These are phyloP conservation scores for Aegle marmelos DNA, from an alignment of 345 rosid species.

Conservation along the genomic window DNA sequence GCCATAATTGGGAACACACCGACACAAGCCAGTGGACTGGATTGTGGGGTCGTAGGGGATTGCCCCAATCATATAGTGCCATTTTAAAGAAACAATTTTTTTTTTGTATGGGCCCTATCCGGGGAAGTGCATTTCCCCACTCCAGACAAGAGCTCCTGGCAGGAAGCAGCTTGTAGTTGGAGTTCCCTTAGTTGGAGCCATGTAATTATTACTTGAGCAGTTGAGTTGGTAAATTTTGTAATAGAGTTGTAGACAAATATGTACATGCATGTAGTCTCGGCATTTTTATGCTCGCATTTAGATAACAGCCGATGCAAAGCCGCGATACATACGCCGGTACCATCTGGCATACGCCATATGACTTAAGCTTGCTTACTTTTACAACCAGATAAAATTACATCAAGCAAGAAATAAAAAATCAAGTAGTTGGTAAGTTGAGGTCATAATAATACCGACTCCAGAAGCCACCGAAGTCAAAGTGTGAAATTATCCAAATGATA, in stretches of 20 bases:
- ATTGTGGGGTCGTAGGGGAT: constrained; percentile 20
- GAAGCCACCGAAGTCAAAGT: constrained; percentile 18
- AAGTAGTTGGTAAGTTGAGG: constrained; percentile 16
- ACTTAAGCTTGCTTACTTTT: neutral
- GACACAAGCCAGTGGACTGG: constrained; percentile 13
- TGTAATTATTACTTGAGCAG: too few relatives aligned
- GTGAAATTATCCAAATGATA: neutral
- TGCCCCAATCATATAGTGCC: neutral
- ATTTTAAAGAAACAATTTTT: neutral
- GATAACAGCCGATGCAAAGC: neutral
- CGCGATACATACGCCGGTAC: neutral
- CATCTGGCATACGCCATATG: neutral
- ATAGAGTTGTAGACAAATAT: neutral
- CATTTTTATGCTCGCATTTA: neutral
- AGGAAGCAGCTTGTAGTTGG: neutral
- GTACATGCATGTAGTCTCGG: too few relatives aligned
- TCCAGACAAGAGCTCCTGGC: neutral
- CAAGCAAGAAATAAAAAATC: neutral
- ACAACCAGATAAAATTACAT: neutral
- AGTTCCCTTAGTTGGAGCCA: too few relatives aligned
- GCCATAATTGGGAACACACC: constrained; percentile 20
- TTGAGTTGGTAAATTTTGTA: neutral
- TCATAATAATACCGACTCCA: constrained; percentile 7
- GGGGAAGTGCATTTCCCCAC: too few relatives aligned
- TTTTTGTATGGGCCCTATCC: too few relatives aligned